A percentile compares a stretch with the other conserved stretches of the same genome.
Conservation (phyloP, 768 basidiomycete species). For the Paxillus ammoniavirescens region DNA sequence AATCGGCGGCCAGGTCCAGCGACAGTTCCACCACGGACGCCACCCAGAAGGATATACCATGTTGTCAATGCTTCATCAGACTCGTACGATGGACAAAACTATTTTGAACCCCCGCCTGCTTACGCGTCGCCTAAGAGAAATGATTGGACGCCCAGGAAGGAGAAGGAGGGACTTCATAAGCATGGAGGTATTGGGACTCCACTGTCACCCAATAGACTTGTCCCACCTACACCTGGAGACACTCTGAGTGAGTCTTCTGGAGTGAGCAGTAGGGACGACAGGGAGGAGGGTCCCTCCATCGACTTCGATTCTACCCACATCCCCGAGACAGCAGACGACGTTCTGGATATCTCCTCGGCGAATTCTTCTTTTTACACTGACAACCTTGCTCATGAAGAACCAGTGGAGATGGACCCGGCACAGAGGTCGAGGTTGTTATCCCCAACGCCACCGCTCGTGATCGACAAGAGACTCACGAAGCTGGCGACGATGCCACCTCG, state of each 20-base stretch:
- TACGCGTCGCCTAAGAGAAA: conserved; percentile 32
- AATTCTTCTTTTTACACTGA: conserved; percentile 18
- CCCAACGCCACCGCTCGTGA: conserved; percentile 32
- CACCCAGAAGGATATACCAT: conserved; percentile 41
- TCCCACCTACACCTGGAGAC: conserved; percentile 16
- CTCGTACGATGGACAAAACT: conserved; percentile 14
- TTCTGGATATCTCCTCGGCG: conserved; percentile 25
- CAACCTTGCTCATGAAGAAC: conserved; percentile 1
- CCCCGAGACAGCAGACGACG: conserved; percentile 23
- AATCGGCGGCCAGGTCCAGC: conserved; percentile 5
- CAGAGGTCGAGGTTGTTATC: conserved; percentile 8
- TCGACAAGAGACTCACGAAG: conserved; percentile 23
- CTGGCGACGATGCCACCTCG: conserved; percentile 44
- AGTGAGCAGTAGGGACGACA: not conserved
- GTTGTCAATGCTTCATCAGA: conserved; percentile 39
- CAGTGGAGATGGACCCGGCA: conserved; percentile 5
- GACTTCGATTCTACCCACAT: conserved; percentile 5
- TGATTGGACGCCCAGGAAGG: conserved; percentile 9
- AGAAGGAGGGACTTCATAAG: conserved; percentile 13
- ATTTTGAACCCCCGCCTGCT: conserved; percentile 46
- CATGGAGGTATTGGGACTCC: not conserved
- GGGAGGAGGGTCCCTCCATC: not conserved
- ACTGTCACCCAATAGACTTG: conserved; percentile 12
- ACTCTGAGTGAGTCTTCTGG: conserved; percentile 7
- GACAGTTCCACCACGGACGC: conserved; percentile 27